phyloP scores from a whole-genome alignment of 1,139 yeast species.

The Geotrichum citri-aurantii region DNA sequence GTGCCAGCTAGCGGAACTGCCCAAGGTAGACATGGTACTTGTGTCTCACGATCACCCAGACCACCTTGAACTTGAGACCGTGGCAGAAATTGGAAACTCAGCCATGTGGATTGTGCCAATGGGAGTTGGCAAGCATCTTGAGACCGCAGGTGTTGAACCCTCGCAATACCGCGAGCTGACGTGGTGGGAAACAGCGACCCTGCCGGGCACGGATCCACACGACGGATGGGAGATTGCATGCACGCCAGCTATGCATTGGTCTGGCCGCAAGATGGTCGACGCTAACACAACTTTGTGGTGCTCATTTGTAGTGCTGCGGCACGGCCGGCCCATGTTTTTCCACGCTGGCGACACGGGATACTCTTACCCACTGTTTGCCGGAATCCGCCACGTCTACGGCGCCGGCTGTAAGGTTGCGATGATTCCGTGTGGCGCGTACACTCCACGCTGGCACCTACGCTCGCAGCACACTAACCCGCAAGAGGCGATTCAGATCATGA shows the following conservation, averaged over 20 bases:
- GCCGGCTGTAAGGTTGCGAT: conserved; percentile 60
- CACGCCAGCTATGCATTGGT: conserved; percentile 98
- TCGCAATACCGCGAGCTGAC: conserved; percentile 57
- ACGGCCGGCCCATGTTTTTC: conserved; percentile 65
- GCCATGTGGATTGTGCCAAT: conserved; percentile 81
- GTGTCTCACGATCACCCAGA: conserved; percentile 96
- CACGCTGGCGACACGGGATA: conserved; percentile 97
- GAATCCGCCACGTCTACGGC: conserved; percentile 61
- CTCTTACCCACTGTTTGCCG: conserved; percentile 58
- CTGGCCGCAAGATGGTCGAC: conserved; percentile 73
- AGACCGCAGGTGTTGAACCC: conserved; percentile 50
- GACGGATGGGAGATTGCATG: conserved; percentile 75
- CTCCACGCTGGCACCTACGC: conserved; percentile 90
- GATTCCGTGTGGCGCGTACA: conserved; percentile 90
- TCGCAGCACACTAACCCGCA: conserved; percentile 83
- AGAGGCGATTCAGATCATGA: conserved; percentile 66
- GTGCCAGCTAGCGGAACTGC: conserved; percentile 55
- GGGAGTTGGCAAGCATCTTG: conserved; percentile 62
- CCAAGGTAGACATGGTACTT: conserved; percentile 61
- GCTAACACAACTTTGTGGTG: conserved; percentile 84
- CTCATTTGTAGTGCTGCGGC: conserved; percentile 62
- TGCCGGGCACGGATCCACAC: conserved; percentile 35
- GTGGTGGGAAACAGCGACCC: conserved; percentile 78
- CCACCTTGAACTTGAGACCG: conserved; percentile 66
- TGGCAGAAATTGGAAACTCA: conserved; percentile 52